Evolutionary conservation across 352 stramenopile genomes (phyloP), one percentile per base, ranked within the genome.

Genomic region (Phytophthora melonis): DNA sequence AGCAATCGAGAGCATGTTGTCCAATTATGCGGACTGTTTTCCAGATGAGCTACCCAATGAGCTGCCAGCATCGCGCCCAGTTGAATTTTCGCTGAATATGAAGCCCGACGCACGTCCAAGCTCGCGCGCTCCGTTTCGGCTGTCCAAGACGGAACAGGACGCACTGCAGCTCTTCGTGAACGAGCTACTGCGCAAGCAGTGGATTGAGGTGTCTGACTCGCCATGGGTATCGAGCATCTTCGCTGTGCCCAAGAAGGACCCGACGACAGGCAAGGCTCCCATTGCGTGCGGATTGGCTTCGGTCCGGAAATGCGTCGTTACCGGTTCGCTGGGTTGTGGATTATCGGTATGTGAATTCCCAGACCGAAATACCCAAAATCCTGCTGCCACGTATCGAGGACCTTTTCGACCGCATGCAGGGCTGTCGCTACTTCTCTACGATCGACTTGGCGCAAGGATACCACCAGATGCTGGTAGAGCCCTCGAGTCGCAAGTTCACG

Each of bases 371-470:
- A 34, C 32, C 70, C 2, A 53, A 63, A 32, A 73, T 77, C n/a
- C 43, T 58, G 1, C 23, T 66, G 0, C 70, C 64, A 25, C 2
- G 23, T 25, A 25, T 25, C 23, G 23, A 25, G 7, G 58, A 77
- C 10, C 11, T 70, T 3, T 78, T 70, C 23, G 70, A 74, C 10
- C 9, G 41, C 23, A 25, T 25, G 70, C 0, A 30, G 2, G 59
- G 50, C 0, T 66, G 54, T 4, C 3, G 8, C 0, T 14, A 76
- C 53, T 73, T 72, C 41, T 60, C 56, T 0, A 50, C 62, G 5
- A 61, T 86, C 21, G 73, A 83, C 36, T 63, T 83, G 3, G 70
- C 75, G 1, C 64, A 77, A 41, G 75, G 68, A 0, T 82, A 86
- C 53, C 72, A 83, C 34, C 75, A 79, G 30, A 83, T 83, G 72